Evolutionary conservation across 345 rosid genomes (phyloP).

Genomic region (Conringia planisiliqua): DNA sequence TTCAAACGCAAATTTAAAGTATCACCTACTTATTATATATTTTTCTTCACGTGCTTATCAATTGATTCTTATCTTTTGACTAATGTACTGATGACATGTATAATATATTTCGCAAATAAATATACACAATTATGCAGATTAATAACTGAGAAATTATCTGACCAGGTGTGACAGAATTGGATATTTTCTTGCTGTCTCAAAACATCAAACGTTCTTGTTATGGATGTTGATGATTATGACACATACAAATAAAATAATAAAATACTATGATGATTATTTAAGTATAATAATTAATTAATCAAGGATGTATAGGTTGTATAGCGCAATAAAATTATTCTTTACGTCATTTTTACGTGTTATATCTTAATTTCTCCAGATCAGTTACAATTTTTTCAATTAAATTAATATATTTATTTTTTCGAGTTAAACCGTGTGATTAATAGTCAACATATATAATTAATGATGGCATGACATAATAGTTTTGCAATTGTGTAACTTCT

Average conservation of each 20-base stretch:
- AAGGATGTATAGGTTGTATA: neutral
- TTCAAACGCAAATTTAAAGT: conserved; percentile 11
- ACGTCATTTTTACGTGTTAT: neutral
- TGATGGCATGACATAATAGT: neutral
- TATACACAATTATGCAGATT: neutral
- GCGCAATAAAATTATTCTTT: neutral
- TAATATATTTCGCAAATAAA: neutral
- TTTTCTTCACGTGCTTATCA: conserved; percentile 24
- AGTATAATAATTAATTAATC: neutral
- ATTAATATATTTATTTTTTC: neutral
- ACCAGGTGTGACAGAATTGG: conserved; percentile 30
- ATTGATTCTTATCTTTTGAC: conserved; percentile 16
- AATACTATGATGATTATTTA: neutral
- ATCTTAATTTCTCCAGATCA: neutral
- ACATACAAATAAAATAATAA: conserved; percentile 6
- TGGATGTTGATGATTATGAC: conserved; percentile 27
- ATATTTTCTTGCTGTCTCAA: conserved; percentile 30
- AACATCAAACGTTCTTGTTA: conserved; percentile 28
- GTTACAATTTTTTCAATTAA: neutral
- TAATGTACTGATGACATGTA: conserved; percentile 14
- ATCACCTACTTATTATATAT: conserved; percentile 6
- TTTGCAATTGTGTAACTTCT: neutral
- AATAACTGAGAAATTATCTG: conserved; percentile 26
- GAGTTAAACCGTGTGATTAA: neutral
- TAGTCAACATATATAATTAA: neutral